Conservation (phyloP, 2,329 filamentous ascomycete species). For the Xylariaceae sp. region DNA sequence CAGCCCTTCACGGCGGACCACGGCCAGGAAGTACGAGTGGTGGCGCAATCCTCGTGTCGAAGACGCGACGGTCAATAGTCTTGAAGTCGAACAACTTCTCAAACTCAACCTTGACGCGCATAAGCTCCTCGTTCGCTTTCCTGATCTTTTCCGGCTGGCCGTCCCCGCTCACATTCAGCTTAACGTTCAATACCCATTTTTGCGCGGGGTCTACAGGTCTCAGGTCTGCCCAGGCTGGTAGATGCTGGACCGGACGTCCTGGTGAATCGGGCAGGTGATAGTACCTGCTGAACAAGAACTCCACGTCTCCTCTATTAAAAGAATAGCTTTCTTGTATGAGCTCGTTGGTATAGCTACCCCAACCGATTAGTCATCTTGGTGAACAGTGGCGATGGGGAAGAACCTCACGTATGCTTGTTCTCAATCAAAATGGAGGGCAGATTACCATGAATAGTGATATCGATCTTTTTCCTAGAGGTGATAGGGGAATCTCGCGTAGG, state of each 20-base stretch:
- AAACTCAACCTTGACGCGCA: slow-evolving; percentile 69
- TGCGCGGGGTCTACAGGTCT: slow-evolving; percentile 55
- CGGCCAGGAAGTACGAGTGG: slow-evolving; percentile 27
- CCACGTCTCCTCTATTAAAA: slow-evolving; percentile 60
- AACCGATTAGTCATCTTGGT: neutral
- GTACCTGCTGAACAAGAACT: slow-evolving; percentile 58
- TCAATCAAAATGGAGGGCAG: slow-evolving; percentile 56
- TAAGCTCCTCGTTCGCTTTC: slow-evolving; percentile 59
- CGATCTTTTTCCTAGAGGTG: slow-evolving; percentile 61
- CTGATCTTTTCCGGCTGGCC: slow-evolving; percentile 63
- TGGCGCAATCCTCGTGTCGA: slow-evolving; percentile 40
- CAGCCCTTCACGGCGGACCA: slow-evolving; percentile 5
- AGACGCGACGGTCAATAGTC: slow-evolving; percentile 61
- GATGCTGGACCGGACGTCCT: slow-evolving; percentile 35
- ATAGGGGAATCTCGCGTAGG: slow-evolving; percentile 56
- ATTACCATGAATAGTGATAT: slow-evolving; percentile 59
- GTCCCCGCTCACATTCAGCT: slow-evolving; percentile 59
- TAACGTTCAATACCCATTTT: slow-evolving; percentile 63
- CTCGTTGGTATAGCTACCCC: slow-evolving; percentile 57
- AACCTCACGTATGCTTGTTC: slow-evolving; percentile 57
- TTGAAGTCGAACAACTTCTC: slow-evolving; percentile 85
- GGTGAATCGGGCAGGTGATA: slow-evolving; percentile 47
- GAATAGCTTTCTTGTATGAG: slow-evolving; percentile 59
- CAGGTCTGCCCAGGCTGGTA: slow-evolving; percentile 56
- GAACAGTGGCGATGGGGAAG: neutral